phyloP scores from a whole-genome alignment of 176 grass and related monocot species.

The Musa beccarii region DNA sequence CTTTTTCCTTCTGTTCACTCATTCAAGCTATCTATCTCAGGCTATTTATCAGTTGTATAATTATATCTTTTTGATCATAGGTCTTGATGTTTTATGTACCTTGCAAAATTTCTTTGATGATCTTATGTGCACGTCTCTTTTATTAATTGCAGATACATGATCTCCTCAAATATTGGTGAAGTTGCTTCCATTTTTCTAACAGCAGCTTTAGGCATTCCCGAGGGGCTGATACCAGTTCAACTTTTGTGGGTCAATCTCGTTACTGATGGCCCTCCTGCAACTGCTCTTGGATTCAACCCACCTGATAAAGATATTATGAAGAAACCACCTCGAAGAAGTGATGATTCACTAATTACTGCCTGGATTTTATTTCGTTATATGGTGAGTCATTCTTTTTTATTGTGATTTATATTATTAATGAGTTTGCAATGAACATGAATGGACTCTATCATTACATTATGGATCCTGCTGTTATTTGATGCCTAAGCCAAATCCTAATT shows the following conservation, averaged over 20 bases:
- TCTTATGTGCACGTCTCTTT: slow-evolving; percentile 7
- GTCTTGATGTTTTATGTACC: no score
- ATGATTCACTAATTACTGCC: slow-evolving; percentile 83
- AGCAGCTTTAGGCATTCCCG: slow-evolving; percentile 92
- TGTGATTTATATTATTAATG: not conserved
- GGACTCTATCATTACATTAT: no score
- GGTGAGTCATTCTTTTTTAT: slow-evolving; percentile 31
- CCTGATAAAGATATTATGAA: slow-evolving; percentile 99
- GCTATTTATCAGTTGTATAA: not conserved
- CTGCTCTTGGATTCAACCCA: slow-evolving; percentile 94
- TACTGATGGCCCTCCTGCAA: slow-evolving; percentile 90
- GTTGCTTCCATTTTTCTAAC: slow-evolving; percentile 96
- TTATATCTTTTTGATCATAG: no score
- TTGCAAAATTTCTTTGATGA: not conserved
- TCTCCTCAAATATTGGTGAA: slow-evolving; percentile 98
- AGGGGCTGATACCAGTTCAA: slow-evolving; percentile 97
- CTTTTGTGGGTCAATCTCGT: slow-evolving; percentile 99
- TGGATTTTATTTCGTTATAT: slow-evolving; percentile 98
- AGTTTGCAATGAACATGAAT: no score
- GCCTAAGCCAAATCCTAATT: no score
- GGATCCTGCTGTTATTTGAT: no score
- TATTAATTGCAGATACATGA: slow-evolving; percentile 73
- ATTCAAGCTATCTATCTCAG: not conserved
- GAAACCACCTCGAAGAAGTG: slow-evolving; percentile 84
- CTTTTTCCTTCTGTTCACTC: not conserved